Conservation (phyloP, 805 yeast species). For the Cyberlindnera euphorbiae region DNA sequence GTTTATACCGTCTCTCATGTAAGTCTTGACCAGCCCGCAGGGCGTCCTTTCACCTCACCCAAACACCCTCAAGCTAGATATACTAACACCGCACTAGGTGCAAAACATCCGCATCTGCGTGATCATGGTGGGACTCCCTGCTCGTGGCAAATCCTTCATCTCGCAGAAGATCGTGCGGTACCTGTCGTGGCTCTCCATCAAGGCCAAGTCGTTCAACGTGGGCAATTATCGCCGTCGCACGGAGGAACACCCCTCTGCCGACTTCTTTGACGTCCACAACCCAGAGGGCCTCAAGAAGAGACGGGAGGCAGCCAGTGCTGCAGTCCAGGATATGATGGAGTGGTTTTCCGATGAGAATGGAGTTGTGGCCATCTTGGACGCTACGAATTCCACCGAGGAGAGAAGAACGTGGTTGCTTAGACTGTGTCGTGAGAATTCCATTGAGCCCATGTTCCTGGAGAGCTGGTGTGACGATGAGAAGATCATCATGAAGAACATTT, state of each 20-base stretch:
- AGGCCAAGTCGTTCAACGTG: constrained; percentile 83
- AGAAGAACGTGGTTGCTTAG: constrained; percentile 63
- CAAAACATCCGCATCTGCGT: constrained; percentile 79
- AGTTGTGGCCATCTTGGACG: constrained; percentile 90
- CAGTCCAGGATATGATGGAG: constrained; percentile 72
- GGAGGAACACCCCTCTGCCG: constrained; percentile 64
- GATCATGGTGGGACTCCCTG: constrained; percentile 84
- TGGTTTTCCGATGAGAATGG: constrained; percentile 84
- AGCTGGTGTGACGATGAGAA: constrained; percentile 85
- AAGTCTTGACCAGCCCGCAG: constrained; percentile 5
- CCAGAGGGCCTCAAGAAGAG: constrained; percentile 59
- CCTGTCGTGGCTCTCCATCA: constrained; percentile 85
- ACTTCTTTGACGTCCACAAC: constrained; percentile 69
- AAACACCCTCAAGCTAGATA: too few relatives aligned
- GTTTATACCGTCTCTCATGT: constrained; percentile 37
- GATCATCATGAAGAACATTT: constrained; percentile 69
- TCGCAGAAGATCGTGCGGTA: constrained; percentile 93
- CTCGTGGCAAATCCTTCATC: constrained; percentile 90
- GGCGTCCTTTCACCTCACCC: too few relatives aligned
- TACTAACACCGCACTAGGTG: constrained; percentile 29
- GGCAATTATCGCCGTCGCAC: constrained; percentile 75
- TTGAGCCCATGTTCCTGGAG: constrained; percentile 90
- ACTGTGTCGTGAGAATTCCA: constrained; percentile 56
- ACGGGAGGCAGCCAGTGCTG: constrained; percentile 62
- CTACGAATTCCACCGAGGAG: constrained; percentile 78